These are phyloP conservation scores for Thuja plicata DNA, from an alignment of 83 land plant species.

Conservation along the genomic window DNA sequence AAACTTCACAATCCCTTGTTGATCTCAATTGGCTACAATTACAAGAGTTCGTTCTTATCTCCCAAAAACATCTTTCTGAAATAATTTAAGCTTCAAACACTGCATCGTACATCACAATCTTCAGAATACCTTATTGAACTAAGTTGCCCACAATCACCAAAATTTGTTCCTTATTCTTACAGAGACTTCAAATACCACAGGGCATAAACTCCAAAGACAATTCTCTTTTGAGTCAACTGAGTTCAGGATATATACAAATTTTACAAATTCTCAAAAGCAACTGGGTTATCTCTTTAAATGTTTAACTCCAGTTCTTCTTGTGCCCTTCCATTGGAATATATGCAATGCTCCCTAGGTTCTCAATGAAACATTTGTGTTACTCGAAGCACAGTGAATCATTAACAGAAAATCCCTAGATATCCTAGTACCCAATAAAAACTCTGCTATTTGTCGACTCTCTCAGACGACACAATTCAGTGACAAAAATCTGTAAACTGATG, in stretches of 20 bases:
- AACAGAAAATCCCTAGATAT: background rate
- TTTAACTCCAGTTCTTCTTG: background rate
- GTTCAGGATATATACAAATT: background rate
- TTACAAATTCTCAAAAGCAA: background rate
- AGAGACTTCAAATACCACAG: background rate
- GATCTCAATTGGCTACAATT: background rate
- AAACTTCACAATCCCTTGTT: background rate
- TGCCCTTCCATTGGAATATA: background rate
- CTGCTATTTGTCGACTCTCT: background rate
- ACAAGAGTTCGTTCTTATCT: background rate
- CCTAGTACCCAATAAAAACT: background rate
- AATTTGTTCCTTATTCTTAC: background rate
- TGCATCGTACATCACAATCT: background rate
- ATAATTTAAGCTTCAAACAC: background rate
- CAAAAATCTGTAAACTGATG: background rate
- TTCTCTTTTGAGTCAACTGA: background rate
- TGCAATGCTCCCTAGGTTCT: background rate
- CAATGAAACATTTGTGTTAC: background rate
- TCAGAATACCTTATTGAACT: background rate
- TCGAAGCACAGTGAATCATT: background rate
- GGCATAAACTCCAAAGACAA: background rate
- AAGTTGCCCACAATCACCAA: background rate
- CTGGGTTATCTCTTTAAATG: background rate
- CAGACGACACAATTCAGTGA: background rate
- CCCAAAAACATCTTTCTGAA: background rate